These are phyloP conservation scores for Coprinellus micaceus DNA, from an alignment of 768 basidiomycete genomes.

Conservation along the genomic window DNA sequence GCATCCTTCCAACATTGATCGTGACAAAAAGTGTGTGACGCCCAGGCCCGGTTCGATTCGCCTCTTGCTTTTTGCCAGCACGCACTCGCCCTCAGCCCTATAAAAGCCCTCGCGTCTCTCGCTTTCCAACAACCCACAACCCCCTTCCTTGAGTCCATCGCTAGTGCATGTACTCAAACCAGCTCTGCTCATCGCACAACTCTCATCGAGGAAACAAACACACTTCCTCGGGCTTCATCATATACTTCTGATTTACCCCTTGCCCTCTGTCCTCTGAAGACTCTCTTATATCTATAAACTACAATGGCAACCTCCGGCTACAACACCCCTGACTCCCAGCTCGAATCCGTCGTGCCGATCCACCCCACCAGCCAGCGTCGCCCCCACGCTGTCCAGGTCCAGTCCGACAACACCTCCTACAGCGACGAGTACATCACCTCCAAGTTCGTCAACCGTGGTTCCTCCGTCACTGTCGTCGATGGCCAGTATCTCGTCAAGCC, in stretches of 20 bases:
- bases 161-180: conserved; percentile 94
- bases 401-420: conserved; percentile 78
- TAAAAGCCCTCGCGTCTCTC: conserved; percentile 13
- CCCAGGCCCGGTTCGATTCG: background rate
- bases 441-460: conserved; percentile 77
- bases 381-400: conserved; percentile 70
- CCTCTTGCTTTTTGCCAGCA: conserved; percentile 9
- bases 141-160: conserved; percentile 29
- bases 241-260: conserved; percentile 36
- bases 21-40: conserved; percentile 11
- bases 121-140: conserved; percentile 9
- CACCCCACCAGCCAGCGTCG: conserved; percentile 87
- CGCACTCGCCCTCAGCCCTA: conserved; percentile 5
- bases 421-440: conserved; percentile 79
- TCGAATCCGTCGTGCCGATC: conserved; percentile 65
- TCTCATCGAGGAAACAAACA: conserved; percentile 84
- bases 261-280: conserved; percentile 26
- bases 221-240: conserved; percentile 66
- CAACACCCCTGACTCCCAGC: conserved; percentile 67
- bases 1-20: conserved; percentile 10
- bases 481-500: conserved; percentile 80
- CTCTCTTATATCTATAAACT: conserved; percentile 17
- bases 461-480: conserved; percentile 62
- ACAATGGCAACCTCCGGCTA: conserved; percentile 69
- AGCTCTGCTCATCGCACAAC: conserved; percentile 86